Base-by-base conservation (phyloP, 805 yeast species). In the Hanseniaspora guilliermondii region DNA sequence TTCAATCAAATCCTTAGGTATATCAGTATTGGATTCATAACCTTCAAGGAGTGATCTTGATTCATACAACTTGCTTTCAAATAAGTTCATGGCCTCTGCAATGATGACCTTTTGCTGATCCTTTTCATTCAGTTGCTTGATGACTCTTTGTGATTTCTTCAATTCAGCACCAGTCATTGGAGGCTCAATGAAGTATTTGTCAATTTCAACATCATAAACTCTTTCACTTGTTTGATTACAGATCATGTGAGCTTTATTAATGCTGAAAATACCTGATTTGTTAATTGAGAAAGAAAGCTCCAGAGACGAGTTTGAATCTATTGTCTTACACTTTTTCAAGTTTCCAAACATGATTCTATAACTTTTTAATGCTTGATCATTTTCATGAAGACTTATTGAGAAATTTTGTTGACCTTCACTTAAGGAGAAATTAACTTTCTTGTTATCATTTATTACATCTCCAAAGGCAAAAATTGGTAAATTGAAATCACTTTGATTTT, bases 41-140 rank as follows among this genome's bases (percentile, higher is more conserved):
- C 78, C 79, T 17, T 78, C 83, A 19, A 86, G 61, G 52, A 70
- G 73, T 9, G 76, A 73, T 56, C 95, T 78, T 32, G 86, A 72
- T 56, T 75, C 75, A 69, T 91, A 89, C 53, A 88, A 71, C n/a
- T 76, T 69, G 21, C 80, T 75, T 68, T 91, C 97, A 21, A 91
- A 74, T 36, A 73, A 68, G 65, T 89, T 91, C 59, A 78, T 76
- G 32, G 76, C 68, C 55, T 78, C 79, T 45, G 85, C 85, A 40
- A 77, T 68, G 53, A 71, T 68, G 30, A 70, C 67, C 53, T 85
- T 73, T 53, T 73, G 78, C 14, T 69, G 66, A 60, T 87, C 96
- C 55, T 72, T 72, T 22, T 65, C 63, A 56, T 78, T 80, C 64
- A 83, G 72, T 17, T 69, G 69, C 38, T 68, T 67, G 60, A 91